Evolutionary conservation across 768 basidiomycete genomes (phyloP).

Genomic region (Termitomyces titanicus): DNA sequence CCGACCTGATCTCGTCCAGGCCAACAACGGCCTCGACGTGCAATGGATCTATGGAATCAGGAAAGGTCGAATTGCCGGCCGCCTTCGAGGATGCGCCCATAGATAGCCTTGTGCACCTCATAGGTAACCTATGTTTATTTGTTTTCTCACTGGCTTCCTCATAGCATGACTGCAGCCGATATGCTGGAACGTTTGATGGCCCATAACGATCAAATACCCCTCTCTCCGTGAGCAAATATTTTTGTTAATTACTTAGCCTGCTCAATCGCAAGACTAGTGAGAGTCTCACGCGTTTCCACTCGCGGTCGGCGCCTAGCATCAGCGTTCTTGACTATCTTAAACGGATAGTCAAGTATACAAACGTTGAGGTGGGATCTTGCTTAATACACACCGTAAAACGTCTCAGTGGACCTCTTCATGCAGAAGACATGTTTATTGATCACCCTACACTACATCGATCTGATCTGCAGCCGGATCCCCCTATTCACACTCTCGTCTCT

Average conservation of each 20-base stretch:
- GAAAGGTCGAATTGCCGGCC: conserved; percentile 76
- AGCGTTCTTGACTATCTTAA: conserved; percentile 88
- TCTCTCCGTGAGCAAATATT: conserved; percentile 64
- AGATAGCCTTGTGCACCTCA: conserved; percentile 83
- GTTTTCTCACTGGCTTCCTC: conserved; percentile 3
- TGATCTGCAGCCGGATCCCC: conserved; percentile 84
- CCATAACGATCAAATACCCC: conserved; percentile 94
- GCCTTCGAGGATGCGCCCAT: conserved; percentile 82
- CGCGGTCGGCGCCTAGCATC: conserved; percentile 85
- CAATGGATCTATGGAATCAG: conserved; percentile 84
- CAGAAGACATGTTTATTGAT: conserved; percentile 81
- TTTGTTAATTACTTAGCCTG: conserved; percentile 14
- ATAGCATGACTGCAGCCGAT: conserved; percentile 56
- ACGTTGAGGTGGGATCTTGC: conserved; percentile 73
- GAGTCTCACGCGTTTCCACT: conserved; percentile 94
- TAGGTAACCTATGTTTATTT: conserved; percentile 51
- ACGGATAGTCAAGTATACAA: conserved; percentile 92
- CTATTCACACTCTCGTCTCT: conserved; percentile 92
- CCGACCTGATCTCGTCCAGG: conserved; percentile 8
- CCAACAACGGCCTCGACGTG: conserved; percentile 39
- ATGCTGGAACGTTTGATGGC: conserved; percentile 94
- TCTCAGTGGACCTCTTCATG: background rate
- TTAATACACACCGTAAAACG: background rate
- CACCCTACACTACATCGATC: conserved; percentile 87
- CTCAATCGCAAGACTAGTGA: conserved; percentile 47